phyloP scores from a whole-genome alignment of 352 stramenopile species.

The Pythium rishiriense region DNA sequence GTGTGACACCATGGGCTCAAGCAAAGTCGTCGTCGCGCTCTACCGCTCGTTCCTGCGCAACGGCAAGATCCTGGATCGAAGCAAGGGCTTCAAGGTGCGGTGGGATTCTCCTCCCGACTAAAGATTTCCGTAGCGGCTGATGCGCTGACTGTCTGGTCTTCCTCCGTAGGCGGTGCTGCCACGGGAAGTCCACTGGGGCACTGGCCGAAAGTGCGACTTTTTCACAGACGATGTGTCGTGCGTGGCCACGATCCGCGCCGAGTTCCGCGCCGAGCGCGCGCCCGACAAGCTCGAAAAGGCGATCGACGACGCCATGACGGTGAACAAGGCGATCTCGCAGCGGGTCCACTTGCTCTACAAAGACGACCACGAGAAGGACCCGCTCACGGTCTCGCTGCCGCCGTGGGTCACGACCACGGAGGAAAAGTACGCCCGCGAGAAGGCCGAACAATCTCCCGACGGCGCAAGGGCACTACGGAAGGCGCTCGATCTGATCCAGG shows the following conservation, averaged over 20 bases:
- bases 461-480: conserved; percentile 35
- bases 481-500: conserved; percentile 60
- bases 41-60: conserved; percentile 73
- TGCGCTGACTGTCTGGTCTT: not conserved
- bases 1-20: conserved; percentile 35
- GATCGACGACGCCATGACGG: conserved; percentile 62
- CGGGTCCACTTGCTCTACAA: conserved; percentile 63
- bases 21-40: conserved; percentile 60
- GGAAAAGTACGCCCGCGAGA: conserved; percentile 55
- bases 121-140: too few species aligned
- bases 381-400: conserved; percentile 41
- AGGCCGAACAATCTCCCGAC: conserved; percentile 27
- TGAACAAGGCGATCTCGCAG: conserved; percentile 67
- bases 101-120: not conserved
- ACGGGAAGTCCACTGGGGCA: conserved; percentile 56
- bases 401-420: conserved; percentile 38
- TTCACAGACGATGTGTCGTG: conserved; percentile 57
- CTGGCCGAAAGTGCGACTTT: conserved; percentile 61
- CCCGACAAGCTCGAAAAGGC: conserved; percentile 29
- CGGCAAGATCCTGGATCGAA: conserved; percentile 57
- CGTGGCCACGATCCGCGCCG: conserved; percentile 43
- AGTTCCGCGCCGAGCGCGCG: conserved; percentile 40
- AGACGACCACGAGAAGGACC: conserved; percentile 42
- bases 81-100: conserved; percentile 62
- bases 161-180: conserved; percentile 52